phyloP scores from a whole-genome alignment of 805 yeast species.

The Grigorovia jiainica region DNA sequence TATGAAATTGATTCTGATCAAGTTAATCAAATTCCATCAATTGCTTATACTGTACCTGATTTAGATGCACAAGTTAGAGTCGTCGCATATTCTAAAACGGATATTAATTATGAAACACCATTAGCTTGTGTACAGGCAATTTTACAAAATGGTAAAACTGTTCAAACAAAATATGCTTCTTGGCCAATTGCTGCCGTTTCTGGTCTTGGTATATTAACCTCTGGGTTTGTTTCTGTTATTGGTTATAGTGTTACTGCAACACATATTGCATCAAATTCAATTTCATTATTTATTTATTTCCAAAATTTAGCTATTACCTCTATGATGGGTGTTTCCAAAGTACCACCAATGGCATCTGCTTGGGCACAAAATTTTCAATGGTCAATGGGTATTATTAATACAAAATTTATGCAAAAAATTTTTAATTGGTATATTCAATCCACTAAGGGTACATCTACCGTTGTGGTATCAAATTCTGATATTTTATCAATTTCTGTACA shows the following conservation, averaged over 20 bases:
- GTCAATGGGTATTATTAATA: constrained; percentile 86
- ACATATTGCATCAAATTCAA: constrained; percentile 93
- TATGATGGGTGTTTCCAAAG: constrained; percentile 87
- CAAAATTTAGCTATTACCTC: constrained; percentile 86
- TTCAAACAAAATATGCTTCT: constrained; percentile 80
- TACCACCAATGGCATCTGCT: constrained; percentile 95
- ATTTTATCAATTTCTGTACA: constrained; percentile 80
- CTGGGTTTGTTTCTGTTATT: constrained; percentile 76
- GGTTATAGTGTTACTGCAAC: constrained; percentile 93
- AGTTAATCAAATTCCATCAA: constrained; percentile 54
- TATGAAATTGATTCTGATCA: constrained; percentile 36
- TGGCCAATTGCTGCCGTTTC: constrained; percentile 96
- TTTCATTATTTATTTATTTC: constrained; percentile 86
- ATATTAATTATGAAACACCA: constrained; percentile 34
- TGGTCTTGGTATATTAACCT: constrained; percentile 76
- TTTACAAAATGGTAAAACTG: constrained; percentile 83
- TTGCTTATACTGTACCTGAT: constrained; percentile 89
- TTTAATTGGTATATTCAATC: constrained; percentile 92
- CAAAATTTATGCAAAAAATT: constrained; percentile 67
- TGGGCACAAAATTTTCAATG: constrained; percentile 97
- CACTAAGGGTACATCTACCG: constrained; percentile 84
- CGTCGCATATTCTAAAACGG: constrained; percentile 43
- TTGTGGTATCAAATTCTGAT: constrained; percentile 54
- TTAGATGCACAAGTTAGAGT: constrained; percentile 87
- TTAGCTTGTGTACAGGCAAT: constrained; percentile 91